phyloP scores from a whole-genome alignment of 371 early-diverging fungal species.

The Phascolomyces articulosus region DNA sequence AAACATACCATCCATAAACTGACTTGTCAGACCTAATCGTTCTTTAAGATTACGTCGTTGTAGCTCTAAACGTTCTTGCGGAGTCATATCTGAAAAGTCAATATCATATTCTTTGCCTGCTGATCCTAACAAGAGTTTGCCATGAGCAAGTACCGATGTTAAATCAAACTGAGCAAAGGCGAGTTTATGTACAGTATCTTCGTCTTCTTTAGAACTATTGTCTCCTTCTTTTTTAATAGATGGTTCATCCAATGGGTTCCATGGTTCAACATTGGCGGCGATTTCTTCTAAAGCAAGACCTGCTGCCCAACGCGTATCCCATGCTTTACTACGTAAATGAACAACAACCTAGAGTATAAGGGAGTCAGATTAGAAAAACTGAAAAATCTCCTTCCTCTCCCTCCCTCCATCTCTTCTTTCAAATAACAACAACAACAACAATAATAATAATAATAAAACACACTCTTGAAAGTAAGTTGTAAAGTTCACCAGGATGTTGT shows the following conservation, averaged over 20 bases:
- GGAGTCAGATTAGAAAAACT: too few species aligned
- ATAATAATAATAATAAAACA: background rate
- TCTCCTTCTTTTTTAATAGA: constrained; percentile 11
- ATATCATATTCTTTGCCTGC: constrained; percentile 93
- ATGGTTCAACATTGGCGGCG: constrained; percentile 82
- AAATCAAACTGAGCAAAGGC: constrained; percentile 85
- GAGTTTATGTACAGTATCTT: constrained; percentile 51
- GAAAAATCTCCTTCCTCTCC: too few species aligned
- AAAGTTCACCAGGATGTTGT: constrained; percentile 93
- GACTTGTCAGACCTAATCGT: constrained; percentile 84
- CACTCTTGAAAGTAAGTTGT: constrained; percentile 84
- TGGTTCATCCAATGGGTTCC: constrained; percentile 62
- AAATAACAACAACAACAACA: background rate
- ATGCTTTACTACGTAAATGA: constrained; percentile 84
- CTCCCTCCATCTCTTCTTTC: too few species aligned
- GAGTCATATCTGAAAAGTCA: constrained; percentile 79
- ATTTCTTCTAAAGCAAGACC: constrained; percentile 92
- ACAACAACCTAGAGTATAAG: constrained; percentile 78
- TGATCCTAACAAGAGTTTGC: constrained; percentile 84
- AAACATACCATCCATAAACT: constrained; percentile 93
- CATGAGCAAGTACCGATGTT: constrained; percentile 76
- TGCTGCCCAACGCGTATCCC: constrained; percentile 97
- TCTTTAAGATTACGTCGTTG: constrained; percentile 86
- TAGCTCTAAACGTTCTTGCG: constrained; percentile 80
- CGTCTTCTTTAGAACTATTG: constrained; percentile 23